Conservation (phyloP, 371 early-diverging fungal genomes). For the Conidiobolus incongruus region DNA sequence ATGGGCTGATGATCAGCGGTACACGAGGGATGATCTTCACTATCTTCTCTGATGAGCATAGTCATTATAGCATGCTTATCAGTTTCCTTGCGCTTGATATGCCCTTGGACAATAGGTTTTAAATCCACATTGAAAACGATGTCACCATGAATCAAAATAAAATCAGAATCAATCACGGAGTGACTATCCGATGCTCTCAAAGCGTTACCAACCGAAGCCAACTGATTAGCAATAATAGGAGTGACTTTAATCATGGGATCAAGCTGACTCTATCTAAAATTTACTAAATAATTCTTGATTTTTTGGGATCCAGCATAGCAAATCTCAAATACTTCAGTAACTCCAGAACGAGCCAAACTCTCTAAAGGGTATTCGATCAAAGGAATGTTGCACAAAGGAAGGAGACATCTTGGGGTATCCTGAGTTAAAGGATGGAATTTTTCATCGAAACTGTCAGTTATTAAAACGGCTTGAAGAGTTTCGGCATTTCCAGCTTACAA, state of each 20-base stretch:
- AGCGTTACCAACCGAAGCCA: constrained; percentile 79
- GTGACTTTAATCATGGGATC: constrained; percentile 38
- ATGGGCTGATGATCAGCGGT: constrained; percentile 46
- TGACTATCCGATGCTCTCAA: constrained; percentile 74
- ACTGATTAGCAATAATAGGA: constrained; percentile 49
- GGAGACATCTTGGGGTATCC: constrained; percentile 68
- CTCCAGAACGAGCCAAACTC: constrained; percentile 57
- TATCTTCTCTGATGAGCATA: constrained; percentile 50
- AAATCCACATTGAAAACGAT: constrained; percentile 76
- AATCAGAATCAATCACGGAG: constrained; percentile 60
- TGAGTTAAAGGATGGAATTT: constrained; percentile 74
- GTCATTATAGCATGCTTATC: constrained; percentile 89
- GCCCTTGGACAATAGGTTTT: constrained; percentile 45
- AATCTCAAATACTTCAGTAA: constrained; percentile 66
- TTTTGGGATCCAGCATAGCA: constrained; percentile 63
- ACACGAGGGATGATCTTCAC: constrained; percentile 18
- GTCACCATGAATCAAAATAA: constrained; percentile 79
- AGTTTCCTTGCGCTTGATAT: constrained; percentile 17
- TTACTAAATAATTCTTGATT: constrained; percentile 41
- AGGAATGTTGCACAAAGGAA: constrained; percentile 85
- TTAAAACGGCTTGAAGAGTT: constrained; percentile 64
- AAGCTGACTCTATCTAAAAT: constrained; percentile 40
- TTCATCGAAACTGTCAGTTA: constrained; percentile 78
- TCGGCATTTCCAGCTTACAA: no score
- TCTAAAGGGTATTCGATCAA: constrained; percentile 88